Evolutionary conservation across 1,284 basidiomycete species (phyloP).

Genomic region (Agroathelia rolfsii): DNA sequence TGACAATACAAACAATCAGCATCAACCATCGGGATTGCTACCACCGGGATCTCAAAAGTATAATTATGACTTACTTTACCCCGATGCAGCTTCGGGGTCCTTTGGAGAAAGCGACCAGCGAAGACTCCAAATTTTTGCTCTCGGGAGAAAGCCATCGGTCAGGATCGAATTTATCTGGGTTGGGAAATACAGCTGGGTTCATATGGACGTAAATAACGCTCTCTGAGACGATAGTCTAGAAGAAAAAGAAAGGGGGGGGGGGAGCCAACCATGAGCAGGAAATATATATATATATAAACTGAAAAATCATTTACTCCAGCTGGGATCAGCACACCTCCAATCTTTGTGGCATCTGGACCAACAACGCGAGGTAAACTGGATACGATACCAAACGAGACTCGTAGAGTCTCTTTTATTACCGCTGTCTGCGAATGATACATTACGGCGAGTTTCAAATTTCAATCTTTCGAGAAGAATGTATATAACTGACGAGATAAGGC

Average conservation of each 20-base stretch:
- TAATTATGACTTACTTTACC: conserved; percentile 27
- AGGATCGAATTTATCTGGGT: conserved; percentile 69
- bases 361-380: conserved; percentile 16
- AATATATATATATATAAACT: not conserved
- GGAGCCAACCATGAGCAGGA: no score
- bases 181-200: conserved; percentile 53
- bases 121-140: conserved; percentile 18
- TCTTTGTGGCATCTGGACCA: conserved; percentile 9
- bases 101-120: conserved; percentile 26
- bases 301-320: conserved; percentile 13
- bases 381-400: conserved; percentile 14
- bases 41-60: no score
- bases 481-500: conserved; percentile 23
- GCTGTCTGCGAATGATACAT: conserved; percentile 19
- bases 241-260: no score
- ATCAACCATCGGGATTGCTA: no score
- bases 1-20: no score
- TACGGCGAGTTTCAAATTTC: conserved; percentile 1
- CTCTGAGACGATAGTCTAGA: conserved; percentile 17
- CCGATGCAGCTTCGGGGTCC: conserved; percentile 28
- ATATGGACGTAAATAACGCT: conserved; percentile 46
- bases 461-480: conserved; percentile 1
- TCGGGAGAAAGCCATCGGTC: conserved; percentile 28
- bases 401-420: conserved; percentile 27
- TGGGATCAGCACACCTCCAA: conserved; percentile 14